Evolutionary conservation across 2,329 filamentous ascomycete genomes (phyloP).

Genomic region (Xylaria sp.): DNA sequence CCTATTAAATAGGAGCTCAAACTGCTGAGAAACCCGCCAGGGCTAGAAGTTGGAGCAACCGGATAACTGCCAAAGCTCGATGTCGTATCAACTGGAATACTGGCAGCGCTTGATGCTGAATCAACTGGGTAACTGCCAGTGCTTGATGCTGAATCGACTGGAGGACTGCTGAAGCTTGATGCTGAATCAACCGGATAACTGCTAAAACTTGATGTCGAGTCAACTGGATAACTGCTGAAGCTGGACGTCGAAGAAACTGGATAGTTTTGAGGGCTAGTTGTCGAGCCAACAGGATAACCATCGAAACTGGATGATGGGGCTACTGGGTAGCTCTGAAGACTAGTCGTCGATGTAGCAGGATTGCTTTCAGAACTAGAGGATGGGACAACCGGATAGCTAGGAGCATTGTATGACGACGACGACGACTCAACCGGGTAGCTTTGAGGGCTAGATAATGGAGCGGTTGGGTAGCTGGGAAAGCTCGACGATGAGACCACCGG

Average conservation of each 20-base stretch:
- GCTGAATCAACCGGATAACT: slow-evolving; percentile 10
- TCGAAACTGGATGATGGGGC: background rate
- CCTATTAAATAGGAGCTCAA: background rate
- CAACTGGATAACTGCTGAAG: slow-evolving; percentile 20
- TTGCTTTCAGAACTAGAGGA: slow-evolving; percentile 19
- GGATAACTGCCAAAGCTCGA: slow-evolving; percentile 19
- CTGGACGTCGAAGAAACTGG: slow-evolving; percentile 18
- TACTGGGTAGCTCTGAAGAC: background rate
- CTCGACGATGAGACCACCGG: background rate
- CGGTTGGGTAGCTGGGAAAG: background rate
- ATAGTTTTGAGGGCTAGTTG: slow-evolving; percentile 10
- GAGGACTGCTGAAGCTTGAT: slow-evolving; percentile 20
- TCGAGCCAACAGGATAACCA: background rate
- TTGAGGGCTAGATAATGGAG: background rate
- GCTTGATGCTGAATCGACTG: slow-evolving; percentile 1
- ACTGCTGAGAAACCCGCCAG: background rate
- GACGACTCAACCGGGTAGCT: slow-evolving; percentile 1
- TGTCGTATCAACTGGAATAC: slow-evolving; percentile 28
- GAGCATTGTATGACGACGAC: background rate
- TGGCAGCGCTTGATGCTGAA: slow-evolving; percentile 20
- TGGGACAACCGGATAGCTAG: slow-evolving; percentile 19
- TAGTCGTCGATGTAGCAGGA: slow-evolving; percentile 21
- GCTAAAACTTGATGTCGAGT: background rate
- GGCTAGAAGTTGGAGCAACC: background rate
- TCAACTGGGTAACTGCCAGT: slow-evolving; percentile 18